Percentiles rank a stretch among this genome's conserved stretches.
Evolutionary conservation across 768 basidiomycete species (phyloP).

Genomic region (Galerina sulciceps): DNA sequence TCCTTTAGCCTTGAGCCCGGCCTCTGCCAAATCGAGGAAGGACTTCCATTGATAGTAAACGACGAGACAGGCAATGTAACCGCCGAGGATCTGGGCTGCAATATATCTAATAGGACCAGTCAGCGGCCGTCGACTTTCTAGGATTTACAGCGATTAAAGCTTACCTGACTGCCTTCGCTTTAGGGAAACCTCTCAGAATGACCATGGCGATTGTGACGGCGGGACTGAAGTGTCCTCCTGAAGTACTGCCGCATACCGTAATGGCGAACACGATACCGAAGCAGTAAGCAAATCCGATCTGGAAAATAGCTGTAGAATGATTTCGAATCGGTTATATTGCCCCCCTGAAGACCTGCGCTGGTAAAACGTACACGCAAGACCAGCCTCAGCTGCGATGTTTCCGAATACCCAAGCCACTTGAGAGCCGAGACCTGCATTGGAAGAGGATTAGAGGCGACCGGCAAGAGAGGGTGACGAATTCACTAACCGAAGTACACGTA

Average conservation of each 20-base stretch:
- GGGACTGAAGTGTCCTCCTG: slow-evolving; percentile 73
- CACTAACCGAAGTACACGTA: slow-evolving; percentile 56
- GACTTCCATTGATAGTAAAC: slow-evolving; percentile 68
- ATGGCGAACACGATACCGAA: slow-evolving; percentile 66
- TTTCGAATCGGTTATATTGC: not conserved
- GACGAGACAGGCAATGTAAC: slow-evolving; percentile 62
- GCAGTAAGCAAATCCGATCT: slow-evolving; percentile 62
- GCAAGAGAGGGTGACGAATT: not conserved
- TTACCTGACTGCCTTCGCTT: slow-evolving; percentile 53
- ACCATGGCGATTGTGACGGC: slow-evolving; percentile 57
- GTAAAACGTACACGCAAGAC: slow-evolving; percentile 55
- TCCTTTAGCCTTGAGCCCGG: slow-evolving; percentile 25
- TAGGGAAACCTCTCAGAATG: slow-evolving; percentile 59
- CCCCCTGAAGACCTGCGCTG: not conserved
- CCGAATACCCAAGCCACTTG: slow-evolving; percentile 55
- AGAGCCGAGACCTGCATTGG: slow-evolving; percentile 52
- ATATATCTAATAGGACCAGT: slow-evolving; percentile 52
- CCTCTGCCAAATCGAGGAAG: slow-evolving; percentile 43
- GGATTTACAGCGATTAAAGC: slow-evolving; percentile 1
- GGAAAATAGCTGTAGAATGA: slow-evolving; percentile 48
- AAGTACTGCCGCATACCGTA: slow-evolving; percentile 52
- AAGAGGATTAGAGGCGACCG: not conserved
- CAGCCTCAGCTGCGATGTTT: slow-evolving; percentile 39
- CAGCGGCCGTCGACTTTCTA: not conserved
- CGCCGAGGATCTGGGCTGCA: slow-evolving; percentile 66